A percentile compares a stretch with the other conserved stretches of the same genome.
Evolutionary conservation across 1,284 basidiomycete genomes (phyloP).

Genomic region (Cryptococcus wingfieldii): DNA sequence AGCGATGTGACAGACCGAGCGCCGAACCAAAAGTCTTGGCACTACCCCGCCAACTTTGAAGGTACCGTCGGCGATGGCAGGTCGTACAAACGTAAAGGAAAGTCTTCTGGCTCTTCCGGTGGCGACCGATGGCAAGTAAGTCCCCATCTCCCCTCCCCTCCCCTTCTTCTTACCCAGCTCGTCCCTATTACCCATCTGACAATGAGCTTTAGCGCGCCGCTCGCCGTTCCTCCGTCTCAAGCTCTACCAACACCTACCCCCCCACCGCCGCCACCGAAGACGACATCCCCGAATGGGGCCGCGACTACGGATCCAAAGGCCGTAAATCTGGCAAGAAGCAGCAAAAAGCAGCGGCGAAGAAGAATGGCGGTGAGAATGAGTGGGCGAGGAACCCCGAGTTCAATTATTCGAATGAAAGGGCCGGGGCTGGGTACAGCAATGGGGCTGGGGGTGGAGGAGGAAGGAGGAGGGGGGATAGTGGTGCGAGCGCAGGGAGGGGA

Average conservation of each 20-base stretch:
- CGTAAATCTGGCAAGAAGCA: constrained; percentile 24
- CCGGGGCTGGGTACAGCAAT: constrained; percentile 4
- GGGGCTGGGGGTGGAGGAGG: constrained; percentile 1
- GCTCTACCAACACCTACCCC: constrained; percentile 24
- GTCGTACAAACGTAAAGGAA: constrained; percentile 19
- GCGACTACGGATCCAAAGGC: constrained; percentile 45
- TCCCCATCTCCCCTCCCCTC: background rate
- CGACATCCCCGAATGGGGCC: constrained; percentile 50
- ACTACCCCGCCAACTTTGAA: constrained; percentile 51
- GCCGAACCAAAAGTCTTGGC: constrained; percentile 48
- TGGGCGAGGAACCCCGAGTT: constrained; percentile 14
- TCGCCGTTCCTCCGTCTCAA: constrained; percentile 17
- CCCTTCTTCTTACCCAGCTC: background rate
- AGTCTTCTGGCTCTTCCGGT: background rate
- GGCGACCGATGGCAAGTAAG: constrained; percentile 25
- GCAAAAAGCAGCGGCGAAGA: constrained; percentile 2
- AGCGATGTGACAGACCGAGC: constrained; percentile 31
- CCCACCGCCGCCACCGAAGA: constrained; percentile 37
- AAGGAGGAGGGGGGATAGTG: background rate
- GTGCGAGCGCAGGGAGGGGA: background rate
- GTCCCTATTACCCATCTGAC: background rate
- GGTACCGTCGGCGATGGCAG: constrained; percentile 37
- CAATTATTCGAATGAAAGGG: constrained; percentile 6
- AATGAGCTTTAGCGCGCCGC: constrained; percentile 20
- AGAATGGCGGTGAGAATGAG: constrained; percentile 8